A percentile compares a stretch with the other conserved stretches of the same genome.
Evolutionary conservation across 306 rosid genomes (phyloP).

Genomic region (Quercus cerris): DNA sequence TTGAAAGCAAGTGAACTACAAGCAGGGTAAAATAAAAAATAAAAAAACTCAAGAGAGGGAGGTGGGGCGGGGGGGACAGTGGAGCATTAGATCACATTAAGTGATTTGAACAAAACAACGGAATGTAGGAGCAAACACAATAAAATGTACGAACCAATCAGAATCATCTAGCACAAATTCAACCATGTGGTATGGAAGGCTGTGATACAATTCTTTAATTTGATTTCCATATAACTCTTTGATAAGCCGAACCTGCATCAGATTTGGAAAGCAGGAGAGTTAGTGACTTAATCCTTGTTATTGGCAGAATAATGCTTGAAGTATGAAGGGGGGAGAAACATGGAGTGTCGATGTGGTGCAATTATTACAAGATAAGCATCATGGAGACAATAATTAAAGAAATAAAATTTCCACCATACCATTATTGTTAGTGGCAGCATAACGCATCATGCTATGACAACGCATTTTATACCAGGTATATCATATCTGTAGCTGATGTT

Average conservation of each 20-base stretch:
- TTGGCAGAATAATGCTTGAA: constrained; percentile 4
- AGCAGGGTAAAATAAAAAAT: not conserved
- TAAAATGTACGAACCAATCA: constrained; percentile 65
- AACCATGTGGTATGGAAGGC: constrained; percentile 78
- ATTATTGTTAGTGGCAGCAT: not conserved
- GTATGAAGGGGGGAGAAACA: not conserved
- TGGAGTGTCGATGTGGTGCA: not conserved
- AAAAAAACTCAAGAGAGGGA: not conserved
- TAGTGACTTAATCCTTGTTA: not conserved
- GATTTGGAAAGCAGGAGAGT: constrained; percentile 4
- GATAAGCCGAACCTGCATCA: constrained; percentile 76
- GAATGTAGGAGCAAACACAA: not conserved
- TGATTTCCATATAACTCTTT: constrained; percentile 96
- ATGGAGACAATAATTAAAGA: not conserved
- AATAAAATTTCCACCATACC: not conserved
- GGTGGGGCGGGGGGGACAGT: not conserved
- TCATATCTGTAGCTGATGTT: not conserved
- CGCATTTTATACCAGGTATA: not conserved
- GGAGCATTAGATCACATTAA: constrained; percentile 9
- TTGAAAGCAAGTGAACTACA: not conserved
- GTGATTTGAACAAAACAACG: not conserved
- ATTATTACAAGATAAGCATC: not conserved
- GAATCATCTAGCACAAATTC: constrained; percentile 67
- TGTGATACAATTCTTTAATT: constrained; percentile 71
- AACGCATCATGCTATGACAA: not conserved